These are phyloP conservation scores for Apiospora arundinis DNA, from an alignment of 2,329 filamentous ascomycete species.

Conservation along the genomic window DNA sequence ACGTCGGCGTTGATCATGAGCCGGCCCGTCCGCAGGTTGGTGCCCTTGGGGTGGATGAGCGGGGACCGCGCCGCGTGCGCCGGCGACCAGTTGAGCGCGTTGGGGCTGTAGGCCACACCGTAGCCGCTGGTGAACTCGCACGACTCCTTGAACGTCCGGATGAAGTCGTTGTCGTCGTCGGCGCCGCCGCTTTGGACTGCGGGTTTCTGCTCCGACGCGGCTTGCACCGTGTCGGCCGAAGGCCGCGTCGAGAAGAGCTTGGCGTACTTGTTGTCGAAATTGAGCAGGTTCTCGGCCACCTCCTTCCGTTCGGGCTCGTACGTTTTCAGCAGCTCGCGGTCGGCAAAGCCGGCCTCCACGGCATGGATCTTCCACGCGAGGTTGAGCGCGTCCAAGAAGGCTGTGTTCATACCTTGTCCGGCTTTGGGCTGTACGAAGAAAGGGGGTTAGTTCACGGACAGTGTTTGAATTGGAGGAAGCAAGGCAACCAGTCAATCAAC, in stretches of 20 bases:
- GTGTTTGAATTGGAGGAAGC: background rate
- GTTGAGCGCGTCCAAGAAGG: constrained; percentile 83
- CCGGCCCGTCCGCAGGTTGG: constrained; percentile 74
- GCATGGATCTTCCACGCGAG: constrained; percentile 96
- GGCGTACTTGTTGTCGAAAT: constrained; percentile 89
- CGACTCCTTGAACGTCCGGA: constrained; percentile 87
- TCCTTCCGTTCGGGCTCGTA: constrained; percentile 88
- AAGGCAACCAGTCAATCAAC: constrained; percentile 34
- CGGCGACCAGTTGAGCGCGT: constrained; percentile 82
- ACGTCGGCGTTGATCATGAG: constrained; percentile 81
- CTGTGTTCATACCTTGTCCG: constrained; percentile 82
- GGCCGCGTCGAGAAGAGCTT: constrained; percentile 85
- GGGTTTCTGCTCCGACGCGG: constrained; percentile 56
- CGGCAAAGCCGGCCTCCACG: constrained; percentile 82
- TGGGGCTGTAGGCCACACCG: constrained; percentile 84
- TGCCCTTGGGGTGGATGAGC: constrained; percentile 70
- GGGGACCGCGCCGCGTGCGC: constrained; percentile 74
- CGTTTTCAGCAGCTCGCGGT: constrained; percentile 76
- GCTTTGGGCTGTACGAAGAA: constrained; percentile 70
- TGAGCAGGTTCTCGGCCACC: constrained; percentile 81
- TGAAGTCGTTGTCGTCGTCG: constrained; percentile 76
- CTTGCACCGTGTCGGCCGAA: constrained; percentile 75
- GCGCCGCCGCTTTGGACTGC: constrained; percentile 24
- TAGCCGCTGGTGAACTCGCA: constrained; percentile 95
- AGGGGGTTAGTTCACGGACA: background rate